phyloP scores from a whole-genome alignment of 129 eudicot species.

The Lonicera japonica region DNA sequence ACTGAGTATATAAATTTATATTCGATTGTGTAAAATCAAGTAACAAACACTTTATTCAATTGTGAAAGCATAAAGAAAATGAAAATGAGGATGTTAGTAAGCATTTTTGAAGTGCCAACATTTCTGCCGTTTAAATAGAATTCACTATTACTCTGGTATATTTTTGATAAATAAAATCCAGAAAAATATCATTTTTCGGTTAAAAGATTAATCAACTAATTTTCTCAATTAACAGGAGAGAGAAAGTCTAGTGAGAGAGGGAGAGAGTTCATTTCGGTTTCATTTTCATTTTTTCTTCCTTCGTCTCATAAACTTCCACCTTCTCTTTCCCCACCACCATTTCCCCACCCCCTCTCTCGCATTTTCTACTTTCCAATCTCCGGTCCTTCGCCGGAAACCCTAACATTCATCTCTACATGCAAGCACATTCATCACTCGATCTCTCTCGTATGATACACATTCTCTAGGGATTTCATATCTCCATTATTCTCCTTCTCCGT shows the following conservation, averaged over 20 bases:
- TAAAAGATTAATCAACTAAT: background rate
- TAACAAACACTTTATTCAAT: too few species aligned
- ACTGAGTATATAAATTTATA: too few species aligned
- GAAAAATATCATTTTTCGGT: too few species aligned
- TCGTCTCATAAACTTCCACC: background rate
- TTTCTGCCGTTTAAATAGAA: too few species aligned
- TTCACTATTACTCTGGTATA: too few species aligned
- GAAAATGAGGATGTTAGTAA: too few species aligned
- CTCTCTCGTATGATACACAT: conserved; percentile 4
- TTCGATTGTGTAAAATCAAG: too few species aligned
- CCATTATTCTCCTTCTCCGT: background rate
- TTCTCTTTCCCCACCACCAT: conserved; percentile 1
- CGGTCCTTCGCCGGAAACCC: conserved; percentile 23
- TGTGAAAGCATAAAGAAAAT: too few species aligned
- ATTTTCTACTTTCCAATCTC: conserved; percentile 20
- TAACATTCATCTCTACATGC: background rate
- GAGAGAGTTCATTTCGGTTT: background rate
- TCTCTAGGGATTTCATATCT: background rate
- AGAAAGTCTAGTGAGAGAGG: conserved; percentile 6
- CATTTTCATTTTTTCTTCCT: background rate
- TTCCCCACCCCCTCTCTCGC: conserved; percentile 1
- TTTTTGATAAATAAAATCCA: too few species aligned
- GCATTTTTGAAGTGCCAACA: too few species aligned
- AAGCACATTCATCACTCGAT: conserved; percentile 15
- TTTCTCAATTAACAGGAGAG: conserved; percentile 1